phyloP scores from a whole-genome alignment of 2,329 filamentous ascomycete genomes.

The Pseudogymnoascus sp. region DNA sequence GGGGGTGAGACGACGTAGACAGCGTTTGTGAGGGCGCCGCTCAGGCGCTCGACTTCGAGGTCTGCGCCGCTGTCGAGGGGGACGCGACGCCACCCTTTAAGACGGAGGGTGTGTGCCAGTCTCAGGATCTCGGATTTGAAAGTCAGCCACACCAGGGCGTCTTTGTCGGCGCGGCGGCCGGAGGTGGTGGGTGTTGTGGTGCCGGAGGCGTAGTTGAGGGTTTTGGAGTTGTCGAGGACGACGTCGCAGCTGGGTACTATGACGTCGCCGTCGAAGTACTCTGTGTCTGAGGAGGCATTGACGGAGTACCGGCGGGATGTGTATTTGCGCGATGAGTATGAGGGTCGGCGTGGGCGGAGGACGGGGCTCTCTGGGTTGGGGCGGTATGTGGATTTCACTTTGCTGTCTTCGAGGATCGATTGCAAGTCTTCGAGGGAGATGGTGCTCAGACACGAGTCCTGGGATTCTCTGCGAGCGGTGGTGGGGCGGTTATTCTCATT shows the following conservation, averaged over 20 bases:
- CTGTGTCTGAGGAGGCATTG: constrained; percentile 68
- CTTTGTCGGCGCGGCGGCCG: constrained; percentile 49
- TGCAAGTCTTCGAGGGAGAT: constrained; percentile 74
- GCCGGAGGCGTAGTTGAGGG: constrained; percentile 64
- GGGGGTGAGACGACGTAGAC: constrained; percentile 91
- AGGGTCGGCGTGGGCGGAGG: constrained; percentile 16
- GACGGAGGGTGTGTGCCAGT: constrained; percentile 74
- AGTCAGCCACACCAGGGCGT: constrained; percentile 66
- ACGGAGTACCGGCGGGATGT: constrained; percentile 11
- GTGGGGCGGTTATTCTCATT: constrained; percentile 24
- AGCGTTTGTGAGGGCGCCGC: constrained; percentile 89
- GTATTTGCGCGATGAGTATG: constrained; percentile 14
- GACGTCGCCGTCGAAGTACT: constrained; percentile 70
- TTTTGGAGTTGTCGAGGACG: constrained; percentile 81
- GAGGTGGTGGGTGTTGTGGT: constrained; percentile 29
- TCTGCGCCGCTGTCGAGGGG: constrained; percentile 59
- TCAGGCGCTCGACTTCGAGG: constrained; percentile 66
- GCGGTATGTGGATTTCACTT: constrained; percentile 24
- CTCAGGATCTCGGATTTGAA: constrained; percentile 93
- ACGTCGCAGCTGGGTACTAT: constrained; percentile 81
- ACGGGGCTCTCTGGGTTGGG: constrained; percentile 27
- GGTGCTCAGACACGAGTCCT: constrained; percentile 57
- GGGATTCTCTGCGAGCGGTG: constrained; percentile 37
- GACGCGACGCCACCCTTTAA: constrained; percentile 87
- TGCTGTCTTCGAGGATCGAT: constrained; percentile 56